These are phyloP conservation scores for Jamesozyma spencerorum DNA, from an alignment of 805 yeast genomes.

Conservation along the genomic window DNA sequence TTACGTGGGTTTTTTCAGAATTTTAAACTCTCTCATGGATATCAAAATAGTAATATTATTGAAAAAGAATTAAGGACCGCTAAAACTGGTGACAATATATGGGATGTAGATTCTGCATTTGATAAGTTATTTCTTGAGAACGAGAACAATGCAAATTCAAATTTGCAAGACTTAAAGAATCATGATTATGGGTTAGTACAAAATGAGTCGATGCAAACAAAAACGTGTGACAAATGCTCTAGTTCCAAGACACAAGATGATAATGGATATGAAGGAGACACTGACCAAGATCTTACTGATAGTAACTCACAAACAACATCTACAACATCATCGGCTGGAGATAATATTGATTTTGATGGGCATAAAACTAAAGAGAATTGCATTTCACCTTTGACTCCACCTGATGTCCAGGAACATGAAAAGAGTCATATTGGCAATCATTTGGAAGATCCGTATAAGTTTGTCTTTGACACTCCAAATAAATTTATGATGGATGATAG, in stretches of 20 bases:
- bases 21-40: background rate
- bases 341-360: background rate
- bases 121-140: background rate
- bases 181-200: background rate
- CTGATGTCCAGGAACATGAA: conserved; percentile 5
- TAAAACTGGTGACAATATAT: background rate
- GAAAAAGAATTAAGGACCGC: background rate
- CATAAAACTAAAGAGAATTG: conserved; percentile 5
- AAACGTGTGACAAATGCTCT: background rate
- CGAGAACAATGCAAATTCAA: background rate
- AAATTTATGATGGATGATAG: conserved; percentile 6
- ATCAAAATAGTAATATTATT: background rate
- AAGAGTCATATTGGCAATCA: background rate
- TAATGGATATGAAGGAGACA: background rate
- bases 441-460: conserved; percentile 16
- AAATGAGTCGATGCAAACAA: background rate
- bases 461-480: conserved; percentile 19
- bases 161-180: background rate
- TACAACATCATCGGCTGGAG: background rate
- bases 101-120: background rate
- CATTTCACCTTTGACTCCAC: conserved; percentile 16
- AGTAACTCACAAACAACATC: background rate
- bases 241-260: background rate
- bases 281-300: background rate
- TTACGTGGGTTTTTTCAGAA: background rate